Percentiles rank a stretch among this genome's conserved stretches.
Conservation (phyloP, 331 rosid genomes). For the Pyrus hybrid region DNA sequence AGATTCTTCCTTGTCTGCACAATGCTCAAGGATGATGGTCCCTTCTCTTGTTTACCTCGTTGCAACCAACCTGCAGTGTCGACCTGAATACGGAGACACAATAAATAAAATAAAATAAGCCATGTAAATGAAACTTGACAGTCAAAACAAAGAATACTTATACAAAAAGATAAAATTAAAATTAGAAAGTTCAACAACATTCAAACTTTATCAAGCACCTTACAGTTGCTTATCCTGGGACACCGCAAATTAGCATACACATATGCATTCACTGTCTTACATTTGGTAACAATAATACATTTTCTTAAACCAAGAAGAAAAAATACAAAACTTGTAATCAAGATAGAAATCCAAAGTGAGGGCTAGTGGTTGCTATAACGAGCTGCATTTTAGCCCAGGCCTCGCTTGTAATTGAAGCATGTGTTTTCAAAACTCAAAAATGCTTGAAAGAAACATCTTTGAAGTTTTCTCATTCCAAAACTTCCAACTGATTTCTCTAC, state of each 20-base stretch:
- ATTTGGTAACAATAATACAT: not conserved
- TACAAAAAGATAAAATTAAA: not conserved
- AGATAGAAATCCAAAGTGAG: not conserved
- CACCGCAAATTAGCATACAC: not conserved
- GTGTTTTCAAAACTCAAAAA: not conserved
- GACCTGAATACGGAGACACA: constrained; percentile 37
- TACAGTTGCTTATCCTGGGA: not conserved
- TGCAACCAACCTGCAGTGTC: constrained; percentile 98
- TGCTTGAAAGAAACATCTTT: not conserved
- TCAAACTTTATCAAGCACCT: not conserved
- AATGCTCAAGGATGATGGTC: constrained; percentile 90
- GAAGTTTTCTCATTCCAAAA: not conserved
- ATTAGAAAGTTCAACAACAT: not conserved
- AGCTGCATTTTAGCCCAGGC: not conserved
- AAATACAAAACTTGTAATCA: not conserved
- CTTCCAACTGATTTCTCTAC: not conserved
- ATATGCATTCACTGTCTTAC: not conserved
- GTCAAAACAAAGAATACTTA: not conserved
- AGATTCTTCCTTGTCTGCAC: constrained; percentile 87
- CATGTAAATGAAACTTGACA: not conserved
- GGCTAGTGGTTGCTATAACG: not conserved
- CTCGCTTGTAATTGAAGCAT: not conserved
- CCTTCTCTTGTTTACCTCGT: constrained; percentile 76
- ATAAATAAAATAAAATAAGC: not conserved
- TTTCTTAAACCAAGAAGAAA: not conserved